Conservation (phyloP, 2,329 filamentous ascomycete genomes). For the Aspergillus persii region DNA sequence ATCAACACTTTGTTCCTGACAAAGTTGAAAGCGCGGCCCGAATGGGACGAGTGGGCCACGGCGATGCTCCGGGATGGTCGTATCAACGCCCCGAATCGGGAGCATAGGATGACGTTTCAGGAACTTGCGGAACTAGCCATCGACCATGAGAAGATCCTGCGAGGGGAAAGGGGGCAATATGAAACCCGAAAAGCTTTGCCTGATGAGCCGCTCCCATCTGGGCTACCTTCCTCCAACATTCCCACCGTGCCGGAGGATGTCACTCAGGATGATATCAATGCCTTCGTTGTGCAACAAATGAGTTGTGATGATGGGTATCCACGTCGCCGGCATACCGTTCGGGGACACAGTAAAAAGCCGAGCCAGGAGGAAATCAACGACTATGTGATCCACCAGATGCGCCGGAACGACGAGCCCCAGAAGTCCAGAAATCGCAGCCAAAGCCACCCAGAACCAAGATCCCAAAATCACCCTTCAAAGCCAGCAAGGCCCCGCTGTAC, state of each 20-base stretch:
- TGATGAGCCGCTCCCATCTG: not conserved
- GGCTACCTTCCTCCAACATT: not conserved
- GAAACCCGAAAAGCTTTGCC: not conserved
- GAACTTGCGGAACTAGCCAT: slow-evolving; percentile 23
- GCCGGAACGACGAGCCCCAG: slow-evolving; percentile 21
- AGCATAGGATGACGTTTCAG: slow-evolving; percentile 21
- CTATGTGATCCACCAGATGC: slow-evolving; percentile 29
- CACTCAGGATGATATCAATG: slow-evolving; percentile 29
- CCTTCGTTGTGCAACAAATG: slow-evolving; percentile 27
- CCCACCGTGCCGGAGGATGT: slow-evolving; percentile 2
- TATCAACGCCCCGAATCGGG: slow-evolving; percentile 18
- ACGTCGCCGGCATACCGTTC: slow-evolving; percentile 4
- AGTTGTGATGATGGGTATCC: slow-evolving; percentile 8
- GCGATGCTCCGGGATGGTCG: slow-evolving; percentile 24
- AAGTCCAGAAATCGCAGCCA: slow-evolving; percentile 16
- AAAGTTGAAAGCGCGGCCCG: slow-evolving; percentile 23
- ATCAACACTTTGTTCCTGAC: slow-evolving; percentile 27
- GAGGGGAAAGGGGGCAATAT: not conserved
- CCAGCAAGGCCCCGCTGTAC: slow-evolving; percentile 15
- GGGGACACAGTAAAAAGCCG: slow-evolving; percentile 22
- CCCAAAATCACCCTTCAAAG: not conserved
- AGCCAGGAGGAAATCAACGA: slow-evolving; percentile 32
- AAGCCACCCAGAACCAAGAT: slow-evolving; percentile 20
- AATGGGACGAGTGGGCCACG: slow-evolving; percentile 27
- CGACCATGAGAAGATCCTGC: slow-evolving; percentile 18